A percentile compares a stretch with the other conserved stretches of the same genome.
Conservation (phyloP, 2,329 filamentous ascomycete species). For the Pseudocercospora macadamiae region DNA sequence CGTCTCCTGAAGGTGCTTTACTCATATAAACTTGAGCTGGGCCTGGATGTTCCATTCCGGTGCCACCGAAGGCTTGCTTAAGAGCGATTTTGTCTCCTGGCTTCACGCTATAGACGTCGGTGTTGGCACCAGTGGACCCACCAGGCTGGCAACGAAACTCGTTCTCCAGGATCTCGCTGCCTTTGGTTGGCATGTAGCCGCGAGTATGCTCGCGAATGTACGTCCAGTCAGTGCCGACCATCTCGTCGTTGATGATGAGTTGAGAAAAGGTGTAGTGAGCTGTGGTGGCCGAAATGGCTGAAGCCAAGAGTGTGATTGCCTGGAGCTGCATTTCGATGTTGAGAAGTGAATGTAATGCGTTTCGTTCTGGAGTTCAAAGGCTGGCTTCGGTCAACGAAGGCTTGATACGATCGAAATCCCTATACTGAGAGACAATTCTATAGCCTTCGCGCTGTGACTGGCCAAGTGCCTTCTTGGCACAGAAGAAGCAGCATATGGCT, state of each 20-base stretch:
- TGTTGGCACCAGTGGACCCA: conserved; percentile 17
- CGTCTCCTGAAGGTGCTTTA: conserved; percentile 23
- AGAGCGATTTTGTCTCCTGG: conserved; percentile 26
- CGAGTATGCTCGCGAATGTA: conserved; percentile 28
- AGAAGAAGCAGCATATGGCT: too few relatives aligned
- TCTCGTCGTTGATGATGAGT: conserved; percentile 23
- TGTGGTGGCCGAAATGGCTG: not conserved
- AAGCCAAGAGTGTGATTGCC: not conserved
- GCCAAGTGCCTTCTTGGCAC: too few relatives aligned
- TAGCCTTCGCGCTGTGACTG: not conserved
- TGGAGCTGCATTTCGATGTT: not conserved
- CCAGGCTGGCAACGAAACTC: not conserved
- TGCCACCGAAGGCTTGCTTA: conserved; percentile 18
- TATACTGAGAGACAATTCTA: not conserved
- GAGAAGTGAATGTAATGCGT: not conserved
- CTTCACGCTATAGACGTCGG: conserved; percentile 21
- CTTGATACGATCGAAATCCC: not conserved
- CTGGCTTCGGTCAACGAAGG: not conserved
- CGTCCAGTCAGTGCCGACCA: conserved; percentile 21
- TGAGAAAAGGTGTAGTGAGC: conserved; percentile 29
- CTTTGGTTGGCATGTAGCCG: conserved; percentile 24
- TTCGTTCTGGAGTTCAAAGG: not conserved
- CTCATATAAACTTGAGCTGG: conserved; percentile 27
- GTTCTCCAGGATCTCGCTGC: conserved; percentile 21
- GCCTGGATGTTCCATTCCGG: conserved; percentile 27